Conservation (phyloP, 495 filamentous ascomycete genomes). For the Neurospora sp. region DNA sequence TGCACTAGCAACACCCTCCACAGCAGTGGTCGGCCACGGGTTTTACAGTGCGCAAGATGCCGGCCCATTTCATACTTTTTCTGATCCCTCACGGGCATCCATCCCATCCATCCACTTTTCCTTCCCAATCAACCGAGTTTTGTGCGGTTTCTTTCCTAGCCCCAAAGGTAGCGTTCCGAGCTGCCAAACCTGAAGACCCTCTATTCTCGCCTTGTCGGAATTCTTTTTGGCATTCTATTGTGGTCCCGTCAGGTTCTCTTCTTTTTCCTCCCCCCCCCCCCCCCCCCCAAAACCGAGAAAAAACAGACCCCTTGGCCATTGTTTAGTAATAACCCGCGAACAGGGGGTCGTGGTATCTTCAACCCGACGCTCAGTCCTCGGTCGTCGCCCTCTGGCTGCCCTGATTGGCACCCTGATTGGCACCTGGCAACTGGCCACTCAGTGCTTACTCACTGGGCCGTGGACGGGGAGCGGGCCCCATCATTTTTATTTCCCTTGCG, state of each 20-base stretch:
- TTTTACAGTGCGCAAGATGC: not conserved
- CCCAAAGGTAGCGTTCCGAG: not conserved
- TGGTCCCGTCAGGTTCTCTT: not conserved
- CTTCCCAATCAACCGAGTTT: not conserved
- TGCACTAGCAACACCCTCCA: not conserved
- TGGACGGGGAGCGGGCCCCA: constrained; percentile 11
- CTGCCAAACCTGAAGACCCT: not conserved
- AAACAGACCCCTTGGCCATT: not conserved
- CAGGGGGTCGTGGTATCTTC: not conserved
- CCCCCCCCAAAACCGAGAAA: not conserved
- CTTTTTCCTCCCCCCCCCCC: too few species aligned
- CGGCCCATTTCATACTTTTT: not conserved
- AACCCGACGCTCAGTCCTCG: not conserved
- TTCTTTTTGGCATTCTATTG: not conserved
- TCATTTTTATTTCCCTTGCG: constrained; percentile 25
- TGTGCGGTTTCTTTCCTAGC: not conserved
- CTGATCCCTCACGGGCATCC: not conserved
- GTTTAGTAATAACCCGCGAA: not conserved
- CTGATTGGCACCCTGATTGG: not conserved
- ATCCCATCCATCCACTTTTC: not conserved
- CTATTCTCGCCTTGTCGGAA: not conserved
- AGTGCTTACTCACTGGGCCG: not conserved
- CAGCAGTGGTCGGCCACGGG: not conserved
- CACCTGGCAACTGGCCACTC: not conserved
- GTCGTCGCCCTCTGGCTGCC: not conserved